These are phyloP conservation scores for Suhomyces sp. DNA, from an alignment of 805 yeast species.

Conservation along the genomic window DNA sequence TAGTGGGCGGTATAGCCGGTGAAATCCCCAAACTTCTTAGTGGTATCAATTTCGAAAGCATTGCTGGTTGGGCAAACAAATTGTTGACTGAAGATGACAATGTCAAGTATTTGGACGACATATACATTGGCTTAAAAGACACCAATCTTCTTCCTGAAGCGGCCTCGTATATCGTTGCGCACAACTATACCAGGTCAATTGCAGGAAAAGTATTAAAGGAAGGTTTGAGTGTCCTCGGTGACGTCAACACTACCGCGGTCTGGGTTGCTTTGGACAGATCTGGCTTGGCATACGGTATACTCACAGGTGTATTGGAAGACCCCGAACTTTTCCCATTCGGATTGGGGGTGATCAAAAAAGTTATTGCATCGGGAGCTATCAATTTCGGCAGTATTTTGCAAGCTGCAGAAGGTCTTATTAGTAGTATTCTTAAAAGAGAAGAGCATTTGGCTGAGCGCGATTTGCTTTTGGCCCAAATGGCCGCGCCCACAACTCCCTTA, in stretches of 20 bases:
- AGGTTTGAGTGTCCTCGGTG: conserved; percentile 12
- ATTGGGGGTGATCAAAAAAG: conserved; percentile 17
- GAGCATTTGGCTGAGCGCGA: conserved; percentile 5
- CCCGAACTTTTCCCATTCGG: conserved; percentile 24
- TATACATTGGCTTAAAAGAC: conserved; percentile 21
- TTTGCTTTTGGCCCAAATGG: not conserved
- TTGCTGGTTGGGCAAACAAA: conserved; percentile 29
- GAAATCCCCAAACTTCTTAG: conserved; percentile 14
- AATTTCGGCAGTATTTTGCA: conserved; percentile 13
- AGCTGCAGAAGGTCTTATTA: conserved; percentile 8
- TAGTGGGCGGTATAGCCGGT: conserved; percentile 10
- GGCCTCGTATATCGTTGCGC: conserved; percentile 20
- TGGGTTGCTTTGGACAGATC: conserved; percentile 30
- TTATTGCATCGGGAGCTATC: conserved; percentile 17
- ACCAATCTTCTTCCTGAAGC: conserved; percentile 23
- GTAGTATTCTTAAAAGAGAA: conserved; percentile 8
- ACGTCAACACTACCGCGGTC: conserved; percentile 22
- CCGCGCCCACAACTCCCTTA: not conserved
- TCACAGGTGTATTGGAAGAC: conserved; percentile 22
- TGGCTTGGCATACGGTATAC: conserved; percentile 25
- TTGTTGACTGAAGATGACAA: conserved; percentile 20
- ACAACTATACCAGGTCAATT: conserved; percentile 21
- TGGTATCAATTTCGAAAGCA: conserved; percentile 18
- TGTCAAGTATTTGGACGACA: conserved; percentile 20
- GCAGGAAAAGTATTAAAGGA: conserved; percentile 15